These are phyloP conservation scores for Trichoderma hamatum DNA, from an alignment of 2,329 filamentous ascomycete genomes.

Conservation along the genomic window DNA sequence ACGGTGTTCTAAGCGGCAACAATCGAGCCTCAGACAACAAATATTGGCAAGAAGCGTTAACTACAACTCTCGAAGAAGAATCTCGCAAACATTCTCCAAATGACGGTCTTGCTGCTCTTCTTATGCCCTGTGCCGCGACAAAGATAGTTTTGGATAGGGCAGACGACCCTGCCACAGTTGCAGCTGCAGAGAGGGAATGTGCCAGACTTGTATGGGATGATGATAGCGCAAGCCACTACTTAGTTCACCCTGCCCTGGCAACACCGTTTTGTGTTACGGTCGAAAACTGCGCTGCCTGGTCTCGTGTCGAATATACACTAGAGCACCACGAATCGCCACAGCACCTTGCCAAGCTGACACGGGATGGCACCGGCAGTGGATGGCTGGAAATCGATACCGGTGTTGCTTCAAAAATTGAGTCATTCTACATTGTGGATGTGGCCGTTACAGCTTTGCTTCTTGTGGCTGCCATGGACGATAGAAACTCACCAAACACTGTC, in stretches of 20 bases:
- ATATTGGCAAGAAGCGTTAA: conserved; percentile 61
- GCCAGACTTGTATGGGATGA: conserved; percentile 73
- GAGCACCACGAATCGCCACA: conserved; percentile 66
- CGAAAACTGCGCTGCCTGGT: conserved; percentile 61
- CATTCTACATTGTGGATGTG: conserved; percentile 65
- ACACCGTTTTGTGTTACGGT: conserved; percentile 65
- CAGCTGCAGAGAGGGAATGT: conserved; percentile 68
- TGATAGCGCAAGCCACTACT: conserved; percentile 60
- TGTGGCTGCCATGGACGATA: conserved; percentile 60
- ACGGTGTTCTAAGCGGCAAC: conserved; percentile 38
- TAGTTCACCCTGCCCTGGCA: conserved; percentile 66
- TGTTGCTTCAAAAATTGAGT: conserved; percentile 61
- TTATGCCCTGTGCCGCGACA: conserved; percentile 68
- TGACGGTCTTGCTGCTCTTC: conserved; percentile 67
- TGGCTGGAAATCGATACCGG: conserved; percentile 65
- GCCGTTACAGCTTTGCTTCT: conserved; percentile 63
- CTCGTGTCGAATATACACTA: conserved; percentile 64
- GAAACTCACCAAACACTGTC: conserved; percentile 45
- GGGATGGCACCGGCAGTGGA: conserved; percentile 61
- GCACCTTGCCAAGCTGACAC: conserved; percentile 62
- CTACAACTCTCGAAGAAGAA: conserved; percentile 61
- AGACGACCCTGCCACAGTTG: conserved; percentile 60
- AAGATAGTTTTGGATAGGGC: conserved; percentile 64
- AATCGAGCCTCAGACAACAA: conserved; percentile 44
- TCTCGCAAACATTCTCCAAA: conserved; percentile 57